A percentile compares a stretch with the other conserved stretches of the same genome.
These are phyloP conservation scores for Camelina laxa DNA, from an alignment of 345 rosid species.

Conservation along the genomic window DNA sequence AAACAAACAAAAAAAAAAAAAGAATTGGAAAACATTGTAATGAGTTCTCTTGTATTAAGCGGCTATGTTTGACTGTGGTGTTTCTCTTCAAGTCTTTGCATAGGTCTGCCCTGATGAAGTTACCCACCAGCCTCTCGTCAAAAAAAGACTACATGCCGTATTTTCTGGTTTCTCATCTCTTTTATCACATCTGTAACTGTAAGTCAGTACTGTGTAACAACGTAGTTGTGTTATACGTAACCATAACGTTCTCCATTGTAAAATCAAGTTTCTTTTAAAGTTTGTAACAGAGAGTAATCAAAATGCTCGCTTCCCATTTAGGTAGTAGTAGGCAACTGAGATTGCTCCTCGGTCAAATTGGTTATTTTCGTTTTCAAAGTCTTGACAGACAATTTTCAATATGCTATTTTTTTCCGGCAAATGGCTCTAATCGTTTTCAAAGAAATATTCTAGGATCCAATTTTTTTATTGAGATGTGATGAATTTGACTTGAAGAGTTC, in stretches of 20 bases:
- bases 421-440: no score
- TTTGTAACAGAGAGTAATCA: no score
- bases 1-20: neutral
- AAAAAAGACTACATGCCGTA: neutral
- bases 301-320: neutral
- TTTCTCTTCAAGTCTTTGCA: constrained; percentile 23
- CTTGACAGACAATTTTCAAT: no score
- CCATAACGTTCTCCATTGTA: neutral
- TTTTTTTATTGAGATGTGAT: neutral
- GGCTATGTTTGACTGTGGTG: constrained; percentile 23
- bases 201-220: neutral
- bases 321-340: no score
- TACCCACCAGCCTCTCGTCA: neutral
- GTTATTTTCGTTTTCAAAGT: no score
- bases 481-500: neutral
- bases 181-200: neutral
- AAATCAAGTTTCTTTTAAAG: neutral
- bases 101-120: neutral
- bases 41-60: constrained; percentile 34
- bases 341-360: no score
- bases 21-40: constrained; percentile 14
- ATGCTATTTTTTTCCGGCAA: no score
- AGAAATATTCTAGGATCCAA: neutral
- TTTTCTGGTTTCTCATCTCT: neutral
- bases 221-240: neutral